Conservation (phyloP, 768 basidiomycete genomes). For the Leccinum disarticulatum region DNA sequence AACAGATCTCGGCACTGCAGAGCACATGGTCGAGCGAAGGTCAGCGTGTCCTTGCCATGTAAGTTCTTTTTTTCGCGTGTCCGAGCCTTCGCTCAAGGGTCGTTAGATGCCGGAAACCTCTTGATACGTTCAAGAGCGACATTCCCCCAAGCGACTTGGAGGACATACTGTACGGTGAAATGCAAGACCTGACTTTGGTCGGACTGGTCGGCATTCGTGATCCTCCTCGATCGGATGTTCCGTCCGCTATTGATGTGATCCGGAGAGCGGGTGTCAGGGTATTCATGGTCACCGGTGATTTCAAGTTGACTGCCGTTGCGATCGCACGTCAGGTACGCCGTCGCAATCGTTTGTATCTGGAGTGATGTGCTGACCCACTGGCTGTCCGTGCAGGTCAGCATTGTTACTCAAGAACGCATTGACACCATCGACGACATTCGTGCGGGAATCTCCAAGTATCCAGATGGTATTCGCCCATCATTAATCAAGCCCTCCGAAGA, state of each 20-base stretch:
- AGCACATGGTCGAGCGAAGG: slow-evolving; percentile 48
- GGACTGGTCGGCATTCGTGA: slow-evolving; percentile 57
- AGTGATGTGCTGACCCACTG: slow-evolving; percentile 4
- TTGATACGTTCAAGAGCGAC: slow-evolving; percentile 28
- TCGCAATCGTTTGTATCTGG: slow-evolving; percentile 9
- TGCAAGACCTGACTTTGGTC: slow-evolving; percentile 42
- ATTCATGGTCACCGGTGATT: slow-evolving; percentile 60
- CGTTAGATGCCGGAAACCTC: slow-evolving; percentile 31
- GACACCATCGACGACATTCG: slow-evolving; percentile 36
- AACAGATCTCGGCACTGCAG: slow-evolving; percentile 30
- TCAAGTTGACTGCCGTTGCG: slow-evolving; percentile 50
- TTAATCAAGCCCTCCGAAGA: slow-evolving; percentile 38
- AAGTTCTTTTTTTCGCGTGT: neutral
- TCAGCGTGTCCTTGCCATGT: slow-evolving; percentile 53
- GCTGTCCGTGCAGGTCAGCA: slow-evolving; percentile 35
- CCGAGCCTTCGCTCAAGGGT: neutral
- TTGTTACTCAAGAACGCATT: slow-evolving; percentile 39
- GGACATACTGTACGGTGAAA: slow-evolving; percentile 41
- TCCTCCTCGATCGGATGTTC: slow-evolving; percentile 53
- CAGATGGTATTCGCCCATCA: slow-evolving; percentile 11
- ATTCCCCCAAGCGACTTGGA: slow-evolving; percentile 31
- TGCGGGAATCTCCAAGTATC: slow-evolving; percentile 18
- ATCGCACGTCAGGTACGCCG: slow-evolving; percentile 44
- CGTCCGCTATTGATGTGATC: slow-evolving; percentile 45
- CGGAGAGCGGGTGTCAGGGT: slow-evolving; percentile 51